Evolutionary conservation across 352 stramenopile genomes (phyloP).

Genomic region (Pythium phragmiticola): DNA sequence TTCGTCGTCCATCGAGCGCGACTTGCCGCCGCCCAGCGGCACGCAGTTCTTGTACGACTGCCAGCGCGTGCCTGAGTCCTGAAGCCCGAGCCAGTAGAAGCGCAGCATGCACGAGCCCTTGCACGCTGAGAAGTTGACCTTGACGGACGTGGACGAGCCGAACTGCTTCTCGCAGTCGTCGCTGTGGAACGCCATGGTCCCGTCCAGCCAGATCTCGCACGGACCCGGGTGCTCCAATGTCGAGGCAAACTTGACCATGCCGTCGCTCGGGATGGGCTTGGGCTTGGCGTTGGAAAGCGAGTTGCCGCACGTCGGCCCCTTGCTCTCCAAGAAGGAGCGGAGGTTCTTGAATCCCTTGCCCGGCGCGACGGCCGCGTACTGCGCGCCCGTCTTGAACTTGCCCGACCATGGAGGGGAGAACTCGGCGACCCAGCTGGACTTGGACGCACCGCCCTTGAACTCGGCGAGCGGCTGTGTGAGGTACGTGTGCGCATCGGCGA

Average conservation of each 20-base stretch:
- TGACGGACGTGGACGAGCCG: conserved; percentile 14
- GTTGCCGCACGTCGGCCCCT: conserved; percentile 23
- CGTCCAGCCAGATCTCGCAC: conserved; percentile 25
- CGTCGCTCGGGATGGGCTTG: conserved; percentile 21
- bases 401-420: conserved; percentile 18
- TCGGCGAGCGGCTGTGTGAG: conserved; percentile 19
- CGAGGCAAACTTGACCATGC: conserved; percentile 15
- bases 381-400: conserved; percentile 21
- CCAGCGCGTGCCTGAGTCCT: conserved; percentile 16
- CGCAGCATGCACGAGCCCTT: conserved; percentile 15
- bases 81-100: conserved; percentile 31
- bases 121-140: conserved; percentile 26
- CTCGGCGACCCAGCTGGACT: conserved; percentile 22
- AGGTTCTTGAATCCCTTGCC: conserved; percentile 19
- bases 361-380: conserved; percentile 15
- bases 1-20: conserved; percentile 17
- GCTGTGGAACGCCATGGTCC: conserved; percentile 20
- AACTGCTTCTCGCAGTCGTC: conserved; percentile 28
- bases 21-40: conserved; percentile 16
- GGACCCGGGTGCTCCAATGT: conserved; percentile 18
- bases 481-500: conserved; percentile 11
- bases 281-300: conserved; percentile 18
- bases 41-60: conserved; percentile 24
- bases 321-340: conserved; percentile 26
- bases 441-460: conserved; percentile 14